Conservation (phyloP, 345 rosid genomes). For the Lenwebbia sp. region DNA sequence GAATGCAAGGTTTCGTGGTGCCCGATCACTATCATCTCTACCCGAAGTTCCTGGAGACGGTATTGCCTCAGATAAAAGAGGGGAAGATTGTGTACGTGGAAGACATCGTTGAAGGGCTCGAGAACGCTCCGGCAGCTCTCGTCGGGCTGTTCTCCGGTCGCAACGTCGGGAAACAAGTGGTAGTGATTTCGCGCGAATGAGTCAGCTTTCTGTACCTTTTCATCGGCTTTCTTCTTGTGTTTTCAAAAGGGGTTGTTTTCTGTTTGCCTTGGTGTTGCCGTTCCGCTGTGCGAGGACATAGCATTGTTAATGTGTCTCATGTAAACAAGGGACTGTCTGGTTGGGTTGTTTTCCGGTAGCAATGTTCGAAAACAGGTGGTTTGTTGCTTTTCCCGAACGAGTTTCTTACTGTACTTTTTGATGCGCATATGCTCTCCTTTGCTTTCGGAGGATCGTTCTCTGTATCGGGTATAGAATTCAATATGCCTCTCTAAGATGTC, state of each 20-base stretch:
- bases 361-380: not conserved
- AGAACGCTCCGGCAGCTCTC: constrained; percentile 10
- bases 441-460: not conserved
- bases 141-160: constrained; percentile 12
- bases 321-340: not conserved
- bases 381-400: not conserved
- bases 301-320: not conserved
- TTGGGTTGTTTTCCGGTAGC: not conserved
- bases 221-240: not conserved
- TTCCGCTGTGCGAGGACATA: not conserved
- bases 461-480: not conserved
- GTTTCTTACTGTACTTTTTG: not conserved
- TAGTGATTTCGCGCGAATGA: constrained; percentile 17
- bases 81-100: constrained; percentile 18
- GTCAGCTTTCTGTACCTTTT: not conserved
- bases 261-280: not conserved
- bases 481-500: not conserved
- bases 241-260: not conserved
- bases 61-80: constrained; percentile 13
- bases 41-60: constrained; percentile 10
- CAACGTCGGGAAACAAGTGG: constrained; percentile 22
- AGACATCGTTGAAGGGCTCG: constrained; percentile 16
- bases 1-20: constrained; percentile 10
- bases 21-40: constrained; percentile 6
- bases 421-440: not conserved